A percentile compares a stretch with the other conserved stretches of the same genome.
Conservation (phyloP, 2,329 filamentous ascomycete species). For the Ploettnerulaceae sp. region DNA sequence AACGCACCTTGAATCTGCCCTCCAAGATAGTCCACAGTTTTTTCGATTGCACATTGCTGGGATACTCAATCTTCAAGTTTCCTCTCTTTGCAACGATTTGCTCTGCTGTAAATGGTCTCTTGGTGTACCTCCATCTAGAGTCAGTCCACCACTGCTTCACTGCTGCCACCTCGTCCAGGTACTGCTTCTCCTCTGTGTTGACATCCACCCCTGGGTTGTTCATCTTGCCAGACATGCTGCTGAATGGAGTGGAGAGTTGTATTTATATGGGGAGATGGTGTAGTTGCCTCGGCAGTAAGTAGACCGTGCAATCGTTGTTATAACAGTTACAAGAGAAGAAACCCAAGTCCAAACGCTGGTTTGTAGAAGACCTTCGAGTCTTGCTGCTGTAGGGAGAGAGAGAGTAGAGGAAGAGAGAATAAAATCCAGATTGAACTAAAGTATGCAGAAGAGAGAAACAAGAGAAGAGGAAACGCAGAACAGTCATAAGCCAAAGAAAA, state of each 20-base stretch:
- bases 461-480: constrained; percentile 10
- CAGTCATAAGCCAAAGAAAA: constrained; percentile 17
- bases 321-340: neutral
- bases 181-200: constrained; percentile 48
- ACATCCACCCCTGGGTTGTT: constrained; percentile 51
- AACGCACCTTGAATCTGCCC: constrained; percentile 68
- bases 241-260: constrained; percentile 18
- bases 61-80: constrained; percentile 83
- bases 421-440: neutral
- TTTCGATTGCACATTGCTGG: constrained; percentile 83
- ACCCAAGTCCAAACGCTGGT: too few species aligned
- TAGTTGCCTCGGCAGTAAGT: constrained; percentile 3
- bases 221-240: constrained; percentile 43
- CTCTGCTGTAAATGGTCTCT: constrained; percentile 89
- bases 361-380: too few species aligned
- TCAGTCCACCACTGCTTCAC: constrained; percentile 95
- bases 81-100: constrained; percentile 96
- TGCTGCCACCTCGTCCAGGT: constrained; percentile 72
- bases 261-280: neutral
- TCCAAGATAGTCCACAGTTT: constrained; percentile 94
- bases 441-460: neutral
- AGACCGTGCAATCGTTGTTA: neutral
- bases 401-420: neutral
- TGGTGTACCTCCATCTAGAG: constrained; percentile 87
- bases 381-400: neutral